Percentiles rank a stretch among this genome's conserved stretches.
These are phyloP conservation scores for Entamoeba histolytica DNA, from an alignment of 208 protist species.

Conservation along the genomic window DNA sequence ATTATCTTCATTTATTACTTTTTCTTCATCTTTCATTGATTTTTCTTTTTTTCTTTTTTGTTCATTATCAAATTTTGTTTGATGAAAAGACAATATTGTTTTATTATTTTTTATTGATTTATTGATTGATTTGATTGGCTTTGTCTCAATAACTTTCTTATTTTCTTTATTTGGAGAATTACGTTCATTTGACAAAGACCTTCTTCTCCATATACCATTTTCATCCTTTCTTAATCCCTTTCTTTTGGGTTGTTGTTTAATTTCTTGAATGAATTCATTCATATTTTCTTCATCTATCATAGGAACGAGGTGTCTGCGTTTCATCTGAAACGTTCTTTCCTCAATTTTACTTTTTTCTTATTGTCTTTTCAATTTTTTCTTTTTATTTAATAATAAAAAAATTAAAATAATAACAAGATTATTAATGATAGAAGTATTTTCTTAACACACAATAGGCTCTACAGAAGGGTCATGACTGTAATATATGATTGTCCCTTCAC, in stretches of 20 bases:
- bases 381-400: not conserved
- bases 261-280: not conserved
- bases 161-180: not conserved
- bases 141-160: not conserved
- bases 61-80: not conserved
- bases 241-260: not conserved
- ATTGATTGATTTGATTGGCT: not conserved
- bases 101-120: not conserved
- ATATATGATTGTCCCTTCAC: not conserved
- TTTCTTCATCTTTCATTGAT: not conserved
- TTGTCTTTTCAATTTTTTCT: not conserved
- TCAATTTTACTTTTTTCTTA: not conserved
- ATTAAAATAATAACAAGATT: no score
- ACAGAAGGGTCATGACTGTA: not conserved
- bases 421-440: no score
- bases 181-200: not conserved
- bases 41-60: not conserved
- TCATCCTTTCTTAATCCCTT: not conserved
- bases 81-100: not conserved
- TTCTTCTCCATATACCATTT: not conserved
- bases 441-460: not conserved
- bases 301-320: not conserved
- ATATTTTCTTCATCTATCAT: not conserved
- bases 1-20: not conserved
- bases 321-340: not conserved